Evolutionary conservation across 1,139 yeast genomes (phyloP), one percentile per base, ranked within the genome.

Genomic region (Candida sojae): DNA sequence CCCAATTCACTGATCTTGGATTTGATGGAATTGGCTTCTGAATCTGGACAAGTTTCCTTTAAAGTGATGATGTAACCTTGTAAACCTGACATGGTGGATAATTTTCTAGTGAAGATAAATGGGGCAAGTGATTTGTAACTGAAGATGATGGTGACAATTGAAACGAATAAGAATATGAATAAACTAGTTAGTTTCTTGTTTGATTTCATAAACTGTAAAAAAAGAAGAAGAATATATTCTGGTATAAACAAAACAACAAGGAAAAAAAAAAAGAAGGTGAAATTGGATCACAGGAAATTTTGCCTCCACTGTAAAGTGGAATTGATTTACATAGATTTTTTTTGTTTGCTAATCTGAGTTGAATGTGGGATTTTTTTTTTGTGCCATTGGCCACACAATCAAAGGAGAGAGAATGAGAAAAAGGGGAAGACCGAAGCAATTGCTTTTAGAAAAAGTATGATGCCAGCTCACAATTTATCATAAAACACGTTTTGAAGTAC

Each of bases 1-100:
- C 92, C 92, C 44, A 82, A 59, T 40, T 74, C 75, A 34, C 53
- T 36, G 50, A 75, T 57, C 56, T 67, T 67, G 44, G 57, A 50
- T 56, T 75, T 70, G 51, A 75, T 51, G 25, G 64, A 46, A 28
- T 64, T 53, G 40, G 68, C 58, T 48, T 73, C 77, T 26, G 64
- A 60, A 34, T 66, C 69, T 26, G 67, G 56, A 30, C 63, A 66
- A 28, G 65, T 47, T 35, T 72, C 76, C 58, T 71, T 72, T 48
- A 71, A 67, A 43, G 77, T 71, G 45, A 72, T 58, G 50, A 72
- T 71, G 60, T 72, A 72, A 33, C 65, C 58, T 55, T 68, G 71
- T 51, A 60, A 59, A 42, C 48, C 53, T 13, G 53, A 30, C 53
- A 50, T 47, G 35, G 43, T 9, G 26, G 43, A 33, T 13, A 31